Conservation (phyloP, 1,284 basidiomycete genomes). For the Cryptococcus hybrid region DNA sequence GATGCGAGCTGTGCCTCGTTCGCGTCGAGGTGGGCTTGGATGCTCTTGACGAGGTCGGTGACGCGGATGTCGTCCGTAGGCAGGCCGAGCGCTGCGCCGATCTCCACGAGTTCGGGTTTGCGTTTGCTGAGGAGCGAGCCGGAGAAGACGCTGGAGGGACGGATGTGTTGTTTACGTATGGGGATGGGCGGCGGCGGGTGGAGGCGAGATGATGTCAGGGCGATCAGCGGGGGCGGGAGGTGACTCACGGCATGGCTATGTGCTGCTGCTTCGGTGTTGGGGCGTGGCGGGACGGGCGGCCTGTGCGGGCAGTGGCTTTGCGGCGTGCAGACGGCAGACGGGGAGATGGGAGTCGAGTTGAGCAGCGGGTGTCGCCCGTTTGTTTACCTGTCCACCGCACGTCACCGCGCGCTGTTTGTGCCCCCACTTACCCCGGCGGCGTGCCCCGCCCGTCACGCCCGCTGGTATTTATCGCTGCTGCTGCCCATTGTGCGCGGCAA, state of each 20-base stretch:
- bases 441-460: no score
- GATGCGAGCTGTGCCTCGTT: slow-evolving; percentile 23
- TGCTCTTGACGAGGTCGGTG: slow-evolving; percentile 29
- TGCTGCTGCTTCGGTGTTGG: neutral
- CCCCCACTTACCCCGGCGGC: no score
- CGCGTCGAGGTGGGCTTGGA: slow-evolving; percentile 36
- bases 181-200: neutral
- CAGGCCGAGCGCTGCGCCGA: slow-evolving; percentile 37
- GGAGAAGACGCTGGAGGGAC: slow-evolving; percentile 29
- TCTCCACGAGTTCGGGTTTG: slow-evolving; percentile 43
- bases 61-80: slow-evolving; percentile 19
- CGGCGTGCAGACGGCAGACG: no score
- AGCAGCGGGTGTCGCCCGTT: no score
- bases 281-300: no score
- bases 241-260: neutral
- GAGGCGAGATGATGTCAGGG: neutral
- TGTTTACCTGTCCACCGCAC: no score
- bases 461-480: no score
- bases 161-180: no score
- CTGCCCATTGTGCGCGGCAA: neutral
- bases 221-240: neutral
- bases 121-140: slow-evolving; percentile 38
- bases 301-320: no score
- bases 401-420: no score
- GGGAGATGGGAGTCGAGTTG: no score